A percentile compares a stretch with the other conserved stretches of the same genome.
Evolutionary conservation across 2,329 filamentous ascomycete genomes (phyloP).

Genomic region (Zasmidium citrigriseum): DNA sequence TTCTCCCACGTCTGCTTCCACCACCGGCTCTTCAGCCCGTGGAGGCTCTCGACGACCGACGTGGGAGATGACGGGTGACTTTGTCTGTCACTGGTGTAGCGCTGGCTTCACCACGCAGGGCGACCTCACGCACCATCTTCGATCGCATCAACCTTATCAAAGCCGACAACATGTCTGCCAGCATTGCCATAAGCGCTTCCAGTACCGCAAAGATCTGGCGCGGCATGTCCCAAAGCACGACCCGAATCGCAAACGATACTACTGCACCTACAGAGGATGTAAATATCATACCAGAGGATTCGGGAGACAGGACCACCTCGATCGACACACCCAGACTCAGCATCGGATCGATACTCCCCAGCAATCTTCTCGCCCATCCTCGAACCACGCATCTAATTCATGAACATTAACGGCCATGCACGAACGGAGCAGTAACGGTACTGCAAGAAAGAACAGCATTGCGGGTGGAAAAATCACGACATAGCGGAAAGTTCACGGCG

Average conservation of each 20-base stretch:
- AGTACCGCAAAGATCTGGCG: slow-evolving; percentile 23
- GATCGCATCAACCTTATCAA: slow-evolving; percentile 21
- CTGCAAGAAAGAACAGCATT: background rate
- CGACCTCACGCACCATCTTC: slow-evolving; percentile 23
- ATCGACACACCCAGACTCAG: slow-evolving; percentile 21
- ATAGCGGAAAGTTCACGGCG: background rate
- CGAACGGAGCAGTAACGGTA: background rate
- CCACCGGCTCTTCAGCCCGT: slow-evolving; percentile 18
- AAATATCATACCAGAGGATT: slow-evolving; percentile 24
- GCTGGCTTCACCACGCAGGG: slow-evolving; percentile 20
- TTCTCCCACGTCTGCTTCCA: slow-evolving; percentile 24
- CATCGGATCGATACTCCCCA: slow-evolving; percentile 20
- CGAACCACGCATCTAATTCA: background rate
- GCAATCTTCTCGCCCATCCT: slow-evolving; percentile 1
- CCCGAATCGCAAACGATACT: slow-evolving; percentile 20
- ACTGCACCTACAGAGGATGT: slow-evolving; percentile 18
- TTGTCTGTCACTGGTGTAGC: slow-evolving; percentile 20
- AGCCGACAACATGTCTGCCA: slow-evolving; percentile 22
- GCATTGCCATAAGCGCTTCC: slow-evolving; percentile 23
- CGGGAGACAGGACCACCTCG: slow-evolving; percentile 23
- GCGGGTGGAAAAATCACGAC: background rate
- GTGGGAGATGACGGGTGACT: slow-evolving; percentile 17
- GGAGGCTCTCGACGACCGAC: slow-evolving; percentile 10
- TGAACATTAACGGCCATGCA: slow-evolving; percentile 1
- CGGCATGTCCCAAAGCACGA: slow-evolving; percentile 25